Percentiles rank a stretch among this genome's conserved stretches.
phyloP scores from a whole-genome alignment of 2,329 filamentous ascomycete species.

The Cladophialophora psammophila region DNA sequence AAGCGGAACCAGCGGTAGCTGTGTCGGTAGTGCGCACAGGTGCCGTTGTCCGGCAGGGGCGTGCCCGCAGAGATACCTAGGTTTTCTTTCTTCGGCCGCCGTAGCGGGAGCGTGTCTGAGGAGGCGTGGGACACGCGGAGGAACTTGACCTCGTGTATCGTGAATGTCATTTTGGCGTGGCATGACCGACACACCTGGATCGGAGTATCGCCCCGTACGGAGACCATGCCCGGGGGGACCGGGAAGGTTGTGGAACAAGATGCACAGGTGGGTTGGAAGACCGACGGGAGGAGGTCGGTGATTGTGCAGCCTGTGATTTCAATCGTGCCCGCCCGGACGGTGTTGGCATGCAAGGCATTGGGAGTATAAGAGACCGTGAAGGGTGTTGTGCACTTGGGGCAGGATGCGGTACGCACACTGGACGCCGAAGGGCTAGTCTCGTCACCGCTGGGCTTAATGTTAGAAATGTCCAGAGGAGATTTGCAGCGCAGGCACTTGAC shows the following conservation, averaged over 20 bases:
- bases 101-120: slow-evolving; percentile 41
- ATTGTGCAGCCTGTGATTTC: slow-evolving; percentile 78
- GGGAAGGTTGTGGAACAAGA: slow-evolving; percentile 74
- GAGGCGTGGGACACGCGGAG: slow-evolving; percentile 65
- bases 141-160: slow-evolving; percentile 79
- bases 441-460: slow-evolving; percentile 63
- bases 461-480: slow-evolving; percentile 72
- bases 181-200: slow-evolving; percentile 81
- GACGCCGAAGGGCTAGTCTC: slow-evolving; percentile 38
- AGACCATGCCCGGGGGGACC: slow-evolving; percentile 66
- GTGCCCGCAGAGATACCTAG: slow-evolving; percentile 63
- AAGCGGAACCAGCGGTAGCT: slow-evolving; percentile 67
- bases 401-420: slow-evolving; percentile 50
- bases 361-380: slow-evolving; percentile 60
- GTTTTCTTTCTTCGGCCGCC: slow-evolving; percentile 52
- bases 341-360: slow-evolving; percentile 76
- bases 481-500: slow-evolving; percentile 83
- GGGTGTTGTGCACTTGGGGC: slow-evolving; percentile 62
- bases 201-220: slow-evolving; percentile 75
- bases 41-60: slow-evolving; percentile 61
- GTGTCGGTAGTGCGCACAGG: slow-evolving; percentile 63
- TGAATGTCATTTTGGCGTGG: slow-evolving; percentile 80
- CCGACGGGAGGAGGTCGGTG: slow-evolving; percentile 78
- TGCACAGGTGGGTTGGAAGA: slow-evolving; percentile 79
- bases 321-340: slow-evolving; percentile 77